A percentile compares a stretch with the other conserved stretches of the same genome.
Evolutionary conservation across 2,329 filamentous ascomycete species (phyloP).

Genomic region (Chaetomiaceae sp.): DNA sequence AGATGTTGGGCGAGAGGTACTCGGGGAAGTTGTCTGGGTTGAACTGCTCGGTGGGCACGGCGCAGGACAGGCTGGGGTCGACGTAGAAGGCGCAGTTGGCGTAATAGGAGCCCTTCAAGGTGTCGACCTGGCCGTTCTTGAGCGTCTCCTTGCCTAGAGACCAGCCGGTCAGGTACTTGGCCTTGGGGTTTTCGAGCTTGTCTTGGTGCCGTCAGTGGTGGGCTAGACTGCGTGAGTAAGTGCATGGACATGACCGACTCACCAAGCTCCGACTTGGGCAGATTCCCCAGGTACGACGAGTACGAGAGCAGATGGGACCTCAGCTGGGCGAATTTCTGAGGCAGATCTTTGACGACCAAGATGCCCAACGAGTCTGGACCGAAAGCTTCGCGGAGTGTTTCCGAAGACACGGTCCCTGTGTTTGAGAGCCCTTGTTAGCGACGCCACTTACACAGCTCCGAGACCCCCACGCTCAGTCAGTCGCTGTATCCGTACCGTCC

Average conservation of each 20-base stretch:
- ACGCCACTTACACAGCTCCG: slow-evolving; percentile 13
- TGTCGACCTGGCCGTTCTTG: slow-evolving; percentile 72
- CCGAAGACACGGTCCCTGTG: slow-evolving; percentile 62
- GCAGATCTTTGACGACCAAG: slow-evolving; percentile 84
- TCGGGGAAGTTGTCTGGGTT: slow-evolving; percentile 67
- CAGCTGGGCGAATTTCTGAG: slow-evolving; percentile 64
- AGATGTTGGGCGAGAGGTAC: slow-evolving; percentile 86
- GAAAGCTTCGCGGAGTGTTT: slow-evolving; percentile 72
- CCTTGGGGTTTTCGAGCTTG: slow-evolving; percentile 54
- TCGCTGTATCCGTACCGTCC: slow-evolving; percentile 49
- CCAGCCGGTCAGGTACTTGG: slow-evolving; percentile 69
- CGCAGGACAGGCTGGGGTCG: slow-evolving; percentile 57
- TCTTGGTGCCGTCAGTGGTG: slow-evolving; percentile 32
- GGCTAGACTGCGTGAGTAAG: not conserved
- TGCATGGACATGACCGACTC: slow-evolving; percentile 18
- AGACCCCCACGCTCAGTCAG: not conserved
- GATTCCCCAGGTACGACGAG: slow-evolving; percentile 81
- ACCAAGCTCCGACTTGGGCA: slow-evolving; percentile 70
- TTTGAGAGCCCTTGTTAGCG: slow-evolving; percentile 10
- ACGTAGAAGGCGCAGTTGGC: slow-evolving; percentile 79
- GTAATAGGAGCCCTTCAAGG: slow-evolving; percentile 78
- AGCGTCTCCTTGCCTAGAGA: slow-evolving; percentile 78
- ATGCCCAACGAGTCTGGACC: slow-evolving; percentile 88
- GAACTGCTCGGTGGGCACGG: slow-evolving; percentile 55
- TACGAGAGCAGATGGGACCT: slow-evolving; percentile 75